Evolutionary conservation across 2,329 filamentous ascomycete species (phyloP).

Genomic region (Cytospora chrysosperma): DNA sequence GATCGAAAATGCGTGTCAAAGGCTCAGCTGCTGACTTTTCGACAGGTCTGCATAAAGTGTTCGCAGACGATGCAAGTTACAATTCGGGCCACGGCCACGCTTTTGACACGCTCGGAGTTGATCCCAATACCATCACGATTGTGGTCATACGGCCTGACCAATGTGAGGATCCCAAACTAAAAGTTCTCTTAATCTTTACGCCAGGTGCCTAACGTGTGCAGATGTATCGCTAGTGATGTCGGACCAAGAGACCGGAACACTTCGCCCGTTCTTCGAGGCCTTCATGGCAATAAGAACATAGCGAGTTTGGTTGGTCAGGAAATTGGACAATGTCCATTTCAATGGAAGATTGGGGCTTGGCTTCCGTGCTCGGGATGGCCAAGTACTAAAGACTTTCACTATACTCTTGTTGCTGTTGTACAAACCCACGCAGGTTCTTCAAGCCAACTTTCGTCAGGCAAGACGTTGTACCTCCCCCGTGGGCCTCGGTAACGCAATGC

Average conservation of each 20-base stretch:
- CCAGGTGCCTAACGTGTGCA: conserved; percentile 8
- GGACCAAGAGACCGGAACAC: conserved; percentile 22
- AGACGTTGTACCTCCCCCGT: no score
- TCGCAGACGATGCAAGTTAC: conserved; percentile 54
- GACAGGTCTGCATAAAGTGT: conserved; percentile 59
- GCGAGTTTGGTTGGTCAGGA: not conserved
- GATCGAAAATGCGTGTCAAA: not conserved
- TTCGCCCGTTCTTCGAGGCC: conserved; percentile 28
- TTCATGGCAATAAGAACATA: conserved; percentile 23
- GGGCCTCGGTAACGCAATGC: no score
- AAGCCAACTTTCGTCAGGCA: no score
- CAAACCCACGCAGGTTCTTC: no score
- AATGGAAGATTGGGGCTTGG: no score
- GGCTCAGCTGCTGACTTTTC: not conserved
- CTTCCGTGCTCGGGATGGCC: no score
- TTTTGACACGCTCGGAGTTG: conserved; percentile 56
- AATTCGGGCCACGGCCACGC: conserved; percentile 55
- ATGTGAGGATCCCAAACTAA: conserved; percentile 41
- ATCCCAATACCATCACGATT: conserved; percentile 44
- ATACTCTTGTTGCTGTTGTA: no score
- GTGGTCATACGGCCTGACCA: conserved; percentile 61
- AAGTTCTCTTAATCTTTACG: no score
- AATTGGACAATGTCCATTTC: no score
- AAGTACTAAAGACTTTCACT: no score
- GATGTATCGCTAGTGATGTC: conserved; percentile 31